Conservation (phyloP, 306 rosid species). For the Lablab purpureus region DNA sequence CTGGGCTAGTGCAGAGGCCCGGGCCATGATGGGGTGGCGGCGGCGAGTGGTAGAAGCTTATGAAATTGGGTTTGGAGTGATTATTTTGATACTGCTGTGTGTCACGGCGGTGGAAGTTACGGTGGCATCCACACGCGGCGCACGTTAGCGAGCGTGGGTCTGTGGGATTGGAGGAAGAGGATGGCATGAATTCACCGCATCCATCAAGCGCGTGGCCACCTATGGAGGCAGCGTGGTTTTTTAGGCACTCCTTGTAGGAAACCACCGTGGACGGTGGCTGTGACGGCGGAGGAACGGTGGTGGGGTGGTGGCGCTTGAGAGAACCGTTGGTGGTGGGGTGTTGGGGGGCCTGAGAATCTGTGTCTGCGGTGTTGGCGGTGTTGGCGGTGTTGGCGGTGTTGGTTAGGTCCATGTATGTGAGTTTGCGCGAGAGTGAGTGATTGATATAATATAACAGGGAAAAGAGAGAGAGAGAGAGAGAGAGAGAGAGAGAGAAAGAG, state of each 20-base stretch:
- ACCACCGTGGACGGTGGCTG: conserved; percentile 33
- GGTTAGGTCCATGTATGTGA: conserved; percentile 61
- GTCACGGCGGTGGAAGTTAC: conserved; percentile 92
- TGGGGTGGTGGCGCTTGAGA: conserved; percentile 28
- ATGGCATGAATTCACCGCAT: conserved; percentile 85
- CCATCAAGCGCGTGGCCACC: conserved; percentile 91
- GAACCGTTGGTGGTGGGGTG: conserved; percentile 49
- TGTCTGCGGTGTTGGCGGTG: conserved; percentile 39
- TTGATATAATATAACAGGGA: conserved; percentile 21
- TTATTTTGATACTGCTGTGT: conserved; percentile 10
- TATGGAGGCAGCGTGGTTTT: conserved; percentile 81
- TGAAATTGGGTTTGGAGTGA: conserved; percentile 11
- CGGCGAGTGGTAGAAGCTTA: conserved; percentile 43
- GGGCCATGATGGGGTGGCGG: conserved; percentile 40
- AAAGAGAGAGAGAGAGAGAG: not conserved
- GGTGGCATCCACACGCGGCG: conserved; percentile 93
- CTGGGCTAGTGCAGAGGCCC: conserved; percentile 49
- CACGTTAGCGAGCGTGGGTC: conserved; percentile 79
- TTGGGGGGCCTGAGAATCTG: conserved; percentile 61
- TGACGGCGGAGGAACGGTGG: not conserved
- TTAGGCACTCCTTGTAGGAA: conserved; percentile 76
- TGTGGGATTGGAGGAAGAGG: conserved; percentile 53
- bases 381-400: not conserved
- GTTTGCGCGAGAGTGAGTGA: conserved; percentile 9
- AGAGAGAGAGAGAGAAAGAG: too few relatives aligned